Evolutionary conservation across 2,329 filamentous ascomycete genomes (phyloP).

Genomic region (Rachicladosporium sp.): DNA sequence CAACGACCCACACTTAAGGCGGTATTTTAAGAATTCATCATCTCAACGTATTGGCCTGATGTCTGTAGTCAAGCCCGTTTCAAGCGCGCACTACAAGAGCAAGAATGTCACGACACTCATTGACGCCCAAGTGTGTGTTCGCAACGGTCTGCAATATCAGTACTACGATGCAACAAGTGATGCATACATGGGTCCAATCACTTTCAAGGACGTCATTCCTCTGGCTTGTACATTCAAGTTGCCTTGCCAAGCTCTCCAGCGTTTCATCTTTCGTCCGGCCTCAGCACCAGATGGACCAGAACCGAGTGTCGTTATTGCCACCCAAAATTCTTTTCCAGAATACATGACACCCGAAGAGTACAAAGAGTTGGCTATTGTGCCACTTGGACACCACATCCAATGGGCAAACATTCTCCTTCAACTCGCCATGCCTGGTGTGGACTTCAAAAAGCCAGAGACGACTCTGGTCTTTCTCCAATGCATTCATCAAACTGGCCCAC

Average conservation of each 20-base stretch:
- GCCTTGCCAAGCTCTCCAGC: constrained; percentile 25
- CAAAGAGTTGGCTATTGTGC: constrained; percentile 38
- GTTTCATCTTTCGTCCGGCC: constrained; percentile 16
- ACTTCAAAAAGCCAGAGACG: constrained; percentile 45
- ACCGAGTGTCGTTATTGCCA: constrained; percentile 29
- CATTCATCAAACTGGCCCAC: constrained; percentile 44
- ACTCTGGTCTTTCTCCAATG: constrained; percentile 40
- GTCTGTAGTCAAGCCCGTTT: constrained; percentile 35
- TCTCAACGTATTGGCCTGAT: constrained; percentile 26
- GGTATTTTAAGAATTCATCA: neutral
- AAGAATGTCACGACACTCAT: constrained; percentile 28
- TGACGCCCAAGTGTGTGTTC: constrained; percentile 32
- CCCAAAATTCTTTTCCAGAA: constrained; percentile 36
- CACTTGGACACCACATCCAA: constrained; percentile 34
- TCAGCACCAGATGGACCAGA: constrained; percentile 6
- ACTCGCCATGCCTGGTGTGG: constrained; percentile 42
- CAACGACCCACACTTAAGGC: constrained; percentile 8
- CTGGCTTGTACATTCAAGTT: constrained; percentile 26
- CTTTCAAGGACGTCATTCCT: constrained; percentile 6
- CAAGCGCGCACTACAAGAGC: constrained; percentile 36
- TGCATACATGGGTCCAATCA: constrained; percentile 2
- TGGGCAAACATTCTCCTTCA: constrained; percentile 40
- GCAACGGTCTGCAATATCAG: constrained; percentile 33
- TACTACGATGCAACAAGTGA: constrained; percentile 35
- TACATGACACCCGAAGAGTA: constrained; percentile 40